phyloP scores from a whole-genome alignment of 2,329 filamentous ascomycete species.

The Phoma sp. region DNA sequence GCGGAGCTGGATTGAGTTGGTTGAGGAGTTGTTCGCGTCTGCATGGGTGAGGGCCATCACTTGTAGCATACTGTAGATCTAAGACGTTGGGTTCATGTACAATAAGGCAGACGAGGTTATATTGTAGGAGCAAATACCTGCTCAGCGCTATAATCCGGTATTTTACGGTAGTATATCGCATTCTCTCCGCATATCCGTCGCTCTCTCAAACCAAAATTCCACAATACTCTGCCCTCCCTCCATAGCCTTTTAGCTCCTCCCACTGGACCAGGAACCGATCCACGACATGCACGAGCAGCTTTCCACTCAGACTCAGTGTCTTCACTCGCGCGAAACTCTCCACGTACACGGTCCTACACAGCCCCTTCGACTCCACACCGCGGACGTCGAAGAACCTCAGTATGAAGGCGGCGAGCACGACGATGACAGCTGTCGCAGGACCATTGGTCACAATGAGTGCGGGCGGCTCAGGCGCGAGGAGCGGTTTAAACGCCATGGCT shows the following conservation, averaged over 20 bases:
- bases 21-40: background rate
- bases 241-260: conserved; percentile 60
- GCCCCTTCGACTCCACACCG: conserved; percentile 50
- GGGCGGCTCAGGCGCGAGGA: conserved; percentile 48
- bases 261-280: conserved; percentile 87
- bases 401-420: conserved; percentile 64
- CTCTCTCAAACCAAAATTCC: conserved; percentile 48
- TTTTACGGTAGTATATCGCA: too few species aligned
- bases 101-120: background rate
- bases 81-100: conserved; percentile 11
- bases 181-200: background rate
- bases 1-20: conserved; percentile 21
- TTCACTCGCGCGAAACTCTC: conserved; percentile 91
- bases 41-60: conserved; percentile 2
- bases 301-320: conserved; percentile 82
- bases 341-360: conserved; percentile 80
- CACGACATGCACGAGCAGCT: conserved; percentile 72
- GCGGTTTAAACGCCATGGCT: conserved; percentile 63
- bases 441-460: conserved; percentile 81
- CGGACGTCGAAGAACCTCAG: conserved; percentile 59
- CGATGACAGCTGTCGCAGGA: conserved; percentile 83
- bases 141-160: too few species aligned
- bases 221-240: conserved; percentile 50
- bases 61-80: conserved; percentile 33
- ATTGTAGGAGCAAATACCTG: too few species aligned